Base-by-base conservation (phyloP, 2,329 filamentous ascomycete genomes). In the Chrysoporthe deuterocubensis region DNA sequence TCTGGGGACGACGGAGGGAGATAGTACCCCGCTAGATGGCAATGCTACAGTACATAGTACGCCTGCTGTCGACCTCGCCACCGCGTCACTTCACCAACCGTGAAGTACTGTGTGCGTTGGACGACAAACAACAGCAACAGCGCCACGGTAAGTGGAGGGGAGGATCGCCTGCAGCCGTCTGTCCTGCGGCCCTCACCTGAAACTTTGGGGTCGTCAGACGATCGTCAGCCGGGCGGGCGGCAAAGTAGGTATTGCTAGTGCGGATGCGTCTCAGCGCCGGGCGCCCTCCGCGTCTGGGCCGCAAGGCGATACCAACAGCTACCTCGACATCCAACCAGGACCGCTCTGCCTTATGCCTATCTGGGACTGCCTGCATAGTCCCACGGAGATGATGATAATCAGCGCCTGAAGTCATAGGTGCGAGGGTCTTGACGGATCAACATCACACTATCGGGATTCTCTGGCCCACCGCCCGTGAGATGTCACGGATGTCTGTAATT, bases 151-250 rank as follows among this genome's bases (percentile, higher is more conserved):
- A 4, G 9, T 7, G 34, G 40, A 5, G 16, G 13, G 37, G 16
- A 26, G 40, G 57, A 60, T 60, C 40, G 37, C 37, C n/a, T 60
- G 57, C 18, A 40, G 57, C 26, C 57, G 57, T 26, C n/a, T 43
- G 11, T 60, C 21, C 37, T 60, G 57, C 57, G 57, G 11, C 37
- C 57, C 57, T 43, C 42, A 43, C n/a, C 57, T 60, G 57, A 60
- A 60, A 60, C 57, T 44, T 42, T 18, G 40, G 57, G 34, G n/a
- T 60, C 37, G 57, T 60, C 40, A 60, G 11, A 44, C 14, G 57
- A 60, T 26, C 40, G n/a, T 18, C 18, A 40, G 32, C 34, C 18
- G n/a, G 56, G 37, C 32, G 56, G 9, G 40, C 42, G 57, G 57
- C 9, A 44, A 42, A 26, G 48, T 52, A 52, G 21, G 14, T 26